Base-by-base conservation (phyloP, 1,284 basidiomycete species). In the Melampsora americana region DNA sequence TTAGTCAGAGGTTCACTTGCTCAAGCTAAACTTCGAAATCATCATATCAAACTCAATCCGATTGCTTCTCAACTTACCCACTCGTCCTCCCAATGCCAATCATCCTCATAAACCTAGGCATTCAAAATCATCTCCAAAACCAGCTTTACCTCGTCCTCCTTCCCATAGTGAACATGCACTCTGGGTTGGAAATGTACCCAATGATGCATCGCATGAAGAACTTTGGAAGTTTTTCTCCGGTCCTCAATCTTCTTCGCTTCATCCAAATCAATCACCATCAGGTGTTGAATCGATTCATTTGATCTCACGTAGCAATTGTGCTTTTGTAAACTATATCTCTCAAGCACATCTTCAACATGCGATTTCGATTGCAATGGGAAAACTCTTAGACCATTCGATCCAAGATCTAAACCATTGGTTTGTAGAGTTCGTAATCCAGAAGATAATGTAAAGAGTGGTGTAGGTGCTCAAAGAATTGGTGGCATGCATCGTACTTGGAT, bases 181-280 rank as follows among this genome's bases (percentile, higher is more conserved):
- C 91, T 97, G 95, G 95, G 88, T 88, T 20, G 93, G 93, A 12
- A 95, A 95, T 80, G 90, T 95, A 4, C 91, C 92, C 0, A 79
- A 79, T 14, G 92, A 96, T 80, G 89, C 92, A 5, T 90, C 89
- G 0, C 88, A 93, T 78, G 90, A 93, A 80, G 95, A 97, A 82
- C 86, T 97, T 1, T 93, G 90, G 90, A 85, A 86, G 3, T 94
- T 95, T 82, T 95, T 98, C 84, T 78, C 81, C n/a, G n/a, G 2
- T 61, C 77, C 64, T 71, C 48, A 12, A 46, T 70, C 14, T 26
- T 5, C 50, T 53, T 1, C 48, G n/a, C n/a, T n/a, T n/a, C n/a
- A n/a, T n/a, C n/a, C n/a, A n/a, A n/a, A n/a, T n/a, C n/a, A n/a
- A 18, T 4, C 53, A 14, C 9, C 28, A 56, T 83, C 85, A 35